phyloP scores from a whole-genome alignment of 768 basidiomycete genomes.

The Serendipita vermifera region DNA sequence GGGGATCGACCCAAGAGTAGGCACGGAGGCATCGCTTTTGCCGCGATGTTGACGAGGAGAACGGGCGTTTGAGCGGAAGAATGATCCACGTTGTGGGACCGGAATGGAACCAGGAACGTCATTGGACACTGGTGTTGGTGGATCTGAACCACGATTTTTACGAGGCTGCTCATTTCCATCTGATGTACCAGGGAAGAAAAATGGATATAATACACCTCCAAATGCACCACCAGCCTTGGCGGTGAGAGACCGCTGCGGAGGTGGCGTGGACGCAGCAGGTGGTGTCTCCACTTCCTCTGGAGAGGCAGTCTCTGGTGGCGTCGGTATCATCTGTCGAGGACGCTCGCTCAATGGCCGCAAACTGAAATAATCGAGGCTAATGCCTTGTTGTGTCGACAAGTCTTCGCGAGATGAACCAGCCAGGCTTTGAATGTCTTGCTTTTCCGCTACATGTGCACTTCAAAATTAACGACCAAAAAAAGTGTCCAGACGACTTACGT shows the following conservation, averaged over 20 bases:
- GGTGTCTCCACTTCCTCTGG: neutral
- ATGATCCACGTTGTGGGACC: neutral
- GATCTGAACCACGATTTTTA: conserved; percentile 2
- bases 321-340: neutral
- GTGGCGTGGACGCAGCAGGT: neutral
- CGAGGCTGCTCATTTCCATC: neutral
- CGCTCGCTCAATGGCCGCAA: neutral
- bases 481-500: too few species aligned
- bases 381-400: too few species aligned
- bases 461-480: too few species aligned
- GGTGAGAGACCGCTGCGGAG: neutral
- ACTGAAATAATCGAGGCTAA: conserved; percentile 3
- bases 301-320: neutral
- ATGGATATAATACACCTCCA: neutral
- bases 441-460: too few species aligned
- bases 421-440: too few species aligned
- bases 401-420: too few species aligned
- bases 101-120: conserved; percentile 6
- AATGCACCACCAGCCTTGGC: neutral
- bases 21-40: neutral
- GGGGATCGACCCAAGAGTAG: neutral
- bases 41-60: neutral
- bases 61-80: neutral
- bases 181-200: conserved; percentile 5
- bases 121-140: neutral